These are phyloP conservation scores for Geranium brycei DNA, from an alignment of 345 rosid species.

Conservation along the genomic window DNA sequence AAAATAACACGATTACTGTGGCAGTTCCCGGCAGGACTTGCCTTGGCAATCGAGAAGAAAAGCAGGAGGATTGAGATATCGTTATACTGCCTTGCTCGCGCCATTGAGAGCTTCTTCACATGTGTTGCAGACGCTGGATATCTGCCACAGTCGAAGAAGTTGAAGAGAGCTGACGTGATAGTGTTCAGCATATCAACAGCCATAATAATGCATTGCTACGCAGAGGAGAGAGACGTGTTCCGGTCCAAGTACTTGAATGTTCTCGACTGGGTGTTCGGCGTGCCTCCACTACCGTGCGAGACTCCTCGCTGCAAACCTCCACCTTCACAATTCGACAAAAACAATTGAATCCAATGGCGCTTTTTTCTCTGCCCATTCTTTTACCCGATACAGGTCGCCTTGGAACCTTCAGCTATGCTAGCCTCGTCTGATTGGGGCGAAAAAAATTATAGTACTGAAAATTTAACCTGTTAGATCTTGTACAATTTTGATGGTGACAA, in stretches of 20 bases:
- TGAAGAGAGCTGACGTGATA: slow-evolving; percentile 73
- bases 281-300: slow-evolving; percentile 56
- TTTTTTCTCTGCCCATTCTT: no score
- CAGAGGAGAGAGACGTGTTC: slow-evolving; percentile 83
- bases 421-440: no score
- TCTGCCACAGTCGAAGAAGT: slow-evolving; percentile 33
- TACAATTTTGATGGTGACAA: no score
- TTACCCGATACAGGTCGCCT: no score
- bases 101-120: slow-evolving; percentile 81
- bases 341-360: not conserved
- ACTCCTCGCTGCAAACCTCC: slow-evolving; percentile 31
- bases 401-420: no score
- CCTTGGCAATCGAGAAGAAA: slow-evolving; percentile 82
- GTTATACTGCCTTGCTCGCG: slow-evolving; percentile 86
- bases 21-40: slow-evolving; percentile 81
- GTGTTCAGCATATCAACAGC: slow-evolving; percentile 79
- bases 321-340: not conserved
- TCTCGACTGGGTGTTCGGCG: slow-evolving; percentile 91
- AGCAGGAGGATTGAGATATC: slow-evolving; percentile 88
- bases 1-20: no score
- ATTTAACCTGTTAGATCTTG: no score
- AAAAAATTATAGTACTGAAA: no score
- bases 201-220: slow-evolving; percentile 87
- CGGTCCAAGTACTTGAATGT: slow-evolving; percentile 86
- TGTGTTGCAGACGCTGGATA: slow-evolving; percentile 59